phyloP scores from a whole-genome alignment of 2,329 filamentous ascomycete species.

The Albifimbria verrucaria region DNA sequence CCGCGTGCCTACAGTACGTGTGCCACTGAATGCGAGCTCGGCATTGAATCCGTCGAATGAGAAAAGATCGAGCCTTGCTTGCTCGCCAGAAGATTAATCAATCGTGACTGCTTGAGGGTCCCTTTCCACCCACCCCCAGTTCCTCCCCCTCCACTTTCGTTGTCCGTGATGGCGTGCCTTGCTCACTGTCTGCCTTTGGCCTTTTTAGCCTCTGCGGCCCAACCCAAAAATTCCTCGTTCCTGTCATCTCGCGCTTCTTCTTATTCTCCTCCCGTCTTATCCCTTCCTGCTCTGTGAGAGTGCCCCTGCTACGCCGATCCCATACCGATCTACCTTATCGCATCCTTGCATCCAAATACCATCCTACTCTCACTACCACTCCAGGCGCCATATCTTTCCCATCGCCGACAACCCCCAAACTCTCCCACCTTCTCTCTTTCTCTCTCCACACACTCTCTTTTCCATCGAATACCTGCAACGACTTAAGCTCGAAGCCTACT shows the following conservation, averaged over 20 bases:
- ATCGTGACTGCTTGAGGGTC: slow-evolving; percentile 4
- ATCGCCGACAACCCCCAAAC: not conserved
- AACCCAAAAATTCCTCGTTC: not conserved
- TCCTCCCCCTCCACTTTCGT: slow-evolving; percentile 2
- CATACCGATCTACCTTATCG: no score
- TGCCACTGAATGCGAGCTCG: no score
- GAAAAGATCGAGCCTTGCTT: no score
- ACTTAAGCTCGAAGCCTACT: no score
- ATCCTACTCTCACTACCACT: not conserved
- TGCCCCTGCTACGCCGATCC: not conserved
- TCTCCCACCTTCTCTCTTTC: not conserved
- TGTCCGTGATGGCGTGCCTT: not conserved
- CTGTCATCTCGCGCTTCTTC: no score
- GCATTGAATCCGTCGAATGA: no score
- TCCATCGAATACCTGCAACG: no score
- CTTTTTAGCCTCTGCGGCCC: not conserved
- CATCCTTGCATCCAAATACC: no score
- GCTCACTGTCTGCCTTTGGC: no score
- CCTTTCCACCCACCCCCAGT: not conserved
- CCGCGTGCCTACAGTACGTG: no score
- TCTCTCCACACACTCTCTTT: no score
- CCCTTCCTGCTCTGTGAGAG: not conserved
- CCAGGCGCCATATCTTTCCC: not conserved
- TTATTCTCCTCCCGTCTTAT: not conserved
- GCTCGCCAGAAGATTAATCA: slow-evolving; percentile 7